A percentile compares a stretch with the other conserved stretches of the same genome.
Conservation (phyloP, 164 flowering plant genomes). For the Litsea cubeba region DNA sequence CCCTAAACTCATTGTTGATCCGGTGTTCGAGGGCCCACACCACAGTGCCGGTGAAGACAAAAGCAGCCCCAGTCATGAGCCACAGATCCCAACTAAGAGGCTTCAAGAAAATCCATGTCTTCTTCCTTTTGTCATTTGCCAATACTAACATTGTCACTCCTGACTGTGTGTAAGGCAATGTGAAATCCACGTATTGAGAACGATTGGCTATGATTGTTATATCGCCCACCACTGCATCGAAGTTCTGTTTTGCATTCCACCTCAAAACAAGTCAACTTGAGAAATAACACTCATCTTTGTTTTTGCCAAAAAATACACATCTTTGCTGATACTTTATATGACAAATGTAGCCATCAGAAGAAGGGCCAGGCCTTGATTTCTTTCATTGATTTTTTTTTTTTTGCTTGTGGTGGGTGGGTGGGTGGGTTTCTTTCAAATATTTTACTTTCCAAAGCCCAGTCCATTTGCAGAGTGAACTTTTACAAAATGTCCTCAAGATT, state of each 20-base stretch:
- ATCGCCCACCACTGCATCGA: slow-evolving; percentile 35
- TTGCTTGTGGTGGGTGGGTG: no score
- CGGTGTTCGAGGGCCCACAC: slow-evolving; percentile 28
- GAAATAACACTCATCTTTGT: no score
- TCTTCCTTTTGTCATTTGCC: slow-evolving; percentile 6
- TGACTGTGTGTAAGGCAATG: slow-evolving; percentile 22
- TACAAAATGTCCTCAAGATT: no score
- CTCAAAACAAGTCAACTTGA: no score
- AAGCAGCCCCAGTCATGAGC: slow-evolving; percentile 13
- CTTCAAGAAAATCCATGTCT: slow-evolving; percentile 20
- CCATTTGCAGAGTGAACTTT: no score
- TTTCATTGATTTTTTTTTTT: no score
- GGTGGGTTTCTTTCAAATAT: no score
- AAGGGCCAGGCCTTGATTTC: no score
- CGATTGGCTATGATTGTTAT: slow-evolving; percentile 24
- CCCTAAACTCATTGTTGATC: slow-evolving; percentile 16
- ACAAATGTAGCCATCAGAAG: no score
- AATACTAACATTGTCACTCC: slow-evolving; percentile 21
- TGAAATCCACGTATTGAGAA: slow-evolving; percentile 25
- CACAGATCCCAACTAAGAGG: slow-evolving; percentile 26
- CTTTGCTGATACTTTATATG: no score
- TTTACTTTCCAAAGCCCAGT: no score
- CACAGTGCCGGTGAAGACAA: slow-evolving; percentile 24
- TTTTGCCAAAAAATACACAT: no score
- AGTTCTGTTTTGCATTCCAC: slow-evolving; percentile 14